Conservation (phyloP, 139 green algal species). For the Micractinium sp. region DNA sequence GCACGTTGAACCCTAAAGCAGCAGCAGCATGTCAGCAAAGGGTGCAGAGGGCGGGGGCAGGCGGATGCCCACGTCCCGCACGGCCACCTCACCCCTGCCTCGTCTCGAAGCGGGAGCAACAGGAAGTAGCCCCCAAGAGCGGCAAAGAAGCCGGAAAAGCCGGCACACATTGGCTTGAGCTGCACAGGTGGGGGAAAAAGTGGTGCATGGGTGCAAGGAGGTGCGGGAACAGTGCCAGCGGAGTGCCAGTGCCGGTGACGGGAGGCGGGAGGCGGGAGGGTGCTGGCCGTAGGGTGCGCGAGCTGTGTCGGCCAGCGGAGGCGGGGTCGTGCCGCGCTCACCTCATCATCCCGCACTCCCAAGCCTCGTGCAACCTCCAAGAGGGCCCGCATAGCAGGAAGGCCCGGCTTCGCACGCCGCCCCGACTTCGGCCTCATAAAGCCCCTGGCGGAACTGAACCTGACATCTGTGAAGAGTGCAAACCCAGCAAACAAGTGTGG, state of each 20-base stretch:
- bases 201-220: not conserved
- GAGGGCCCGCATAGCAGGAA: not conserved
- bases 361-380: not conserved
- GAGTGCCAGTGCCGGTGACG: no score
- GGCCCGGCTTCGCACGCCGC: no score
- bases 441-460: no score
- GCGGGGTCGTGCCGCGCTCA: not conserved
- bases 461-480: no score
- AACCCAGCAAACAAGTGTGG: no score
- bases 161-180: not conserved
- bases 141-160: not conserved
- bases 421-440: no score
- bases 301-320: no score
- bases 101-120: slow-evolving; percentile 74
- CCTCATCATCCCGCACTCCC: not conserved
- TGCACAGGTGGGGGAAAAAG: not conserved
- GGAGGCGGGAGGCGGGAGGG: not conserved
- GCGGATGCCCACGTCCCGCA: no score
- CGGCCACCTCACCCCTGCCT: slow-evolving; percentile 58
- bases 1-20: no score
- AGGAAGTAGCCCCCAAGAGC: slow-evolving; percentile 69
- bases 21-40: no score
- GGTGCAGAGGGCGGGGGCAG: no score
- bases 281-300: not conserved
- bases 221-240: not conserved